A percentile compares a stretch with the other conserved stretches of the same genome.
Conservation (phyloP, 306 rosid genomes). For the Dryas alaskensis region DNA sequence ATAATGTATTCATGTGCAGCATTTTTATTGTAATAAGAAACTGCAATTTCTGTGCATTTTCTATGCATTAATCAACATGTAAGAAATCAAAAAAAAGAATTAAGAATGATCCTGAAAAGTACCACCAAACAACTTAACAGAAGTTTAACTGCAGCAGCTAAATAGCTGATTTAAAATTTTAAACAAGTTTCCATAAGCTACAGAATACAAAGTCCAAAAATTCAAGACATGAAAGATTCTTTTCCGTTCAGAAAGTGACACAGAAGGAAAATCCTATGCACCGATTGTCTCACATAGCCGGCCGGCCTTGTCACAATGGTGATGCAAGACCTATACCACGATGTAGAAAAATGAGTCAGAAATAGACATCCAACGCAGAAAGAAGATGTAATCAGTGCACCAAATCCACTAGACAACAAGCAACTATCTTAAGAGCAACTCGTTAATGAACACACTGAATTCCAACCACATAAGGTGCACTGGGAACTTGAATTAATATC, state of each 20-base stretch:
- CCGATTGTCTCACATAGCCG: constrained; percentile 46
- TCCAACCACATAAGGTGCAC: not conserved
- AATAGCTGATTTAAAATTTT: constrained; percentile 2
- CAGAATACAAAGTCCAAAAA: constrained; percentile 36
- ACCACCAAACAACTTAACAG: not conserved
- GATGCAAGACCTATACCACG: constrained; percentile 73
- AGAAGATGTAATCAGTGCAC: constrained; percentile 16
- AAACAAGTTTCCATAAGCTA: constrained; percentile 29
- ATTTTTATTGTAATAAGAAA: not conserved
- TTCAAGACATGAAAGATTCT: constrained; percentile 31
- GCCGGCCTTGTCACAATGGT: constrained; percentile 75
- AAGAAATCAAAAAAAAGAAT: not conserved
- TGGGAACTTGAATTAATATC: constrained; percentile 2
- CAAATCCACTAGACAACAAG: constrained; percentile 13
- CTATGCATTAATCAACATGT: not conserved
- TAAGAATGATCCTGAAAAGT: not conserved
- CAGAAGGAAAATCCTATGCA: constrained; percentile 35
- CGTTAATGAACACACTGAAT: not conserved
- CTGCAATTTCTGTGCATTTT: not conserved
- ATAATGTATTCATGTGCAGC: not conserved
- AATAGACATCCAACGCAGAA: constrained; percentile 21
- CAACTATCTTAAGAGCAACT: not conserved
- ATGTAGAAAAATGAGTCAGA: constrained; percentile 53
- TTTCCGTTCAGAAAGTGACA: constrained; percentile 32
- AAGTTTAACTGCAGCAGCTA: constrained; percentile 4